Base-by-base conservation (phyloP, 768 basidiomycete genomes). In the Macrolepiota dolichaula region DNA sequence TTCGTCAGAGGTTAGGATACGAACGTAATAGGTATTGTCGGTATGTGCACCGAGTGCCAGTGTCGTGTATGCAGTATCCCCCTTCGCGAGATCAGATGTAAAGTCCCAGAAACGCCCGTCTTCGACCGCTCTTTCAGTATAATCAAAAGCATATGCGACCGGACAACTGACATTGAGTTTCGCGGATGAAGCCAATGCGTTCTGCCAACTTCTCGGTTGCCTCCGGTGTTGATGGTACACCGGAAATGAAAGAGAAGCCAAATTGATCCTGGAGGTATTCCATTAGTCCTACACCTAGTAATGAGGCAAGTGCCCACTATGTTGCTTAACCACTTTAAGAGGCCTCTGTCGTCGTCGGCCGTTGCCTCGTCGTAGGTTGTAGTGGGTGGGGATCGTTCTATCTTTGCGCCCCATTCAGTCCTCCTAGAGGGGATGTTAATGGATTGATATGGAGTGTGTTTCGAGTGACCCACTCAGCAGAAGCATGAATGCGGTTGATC, bases 71-170 rank as follows among this genome's bases (percentile, higher is more conserved):
- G 96, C 95, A 7, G 94, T 91, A 71, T 99, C 96, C 12, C 94
- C 94, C 67, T 89, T 94, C 17, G 88, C 86, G 22, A 96, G 80
- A 69, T 96, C 88, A 0, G 96, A 86, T 0, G 94, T 97, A 69
- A 98, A 96, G 68, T 98, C 94, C 96, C 96, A 99, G 74, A 98
- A 96, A 60, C 86, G 87, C 36, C 96, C 96, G 68, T 98, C 94
- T 95, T 64, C 1, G 37, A 42, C 51, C 32, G 17, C 25, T 10
- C n/a, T 42, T 49, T 47, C 35, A 37, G 53, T 17, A 35, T 6
- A 4, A 53, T 36, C 17, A 22, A 35, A 55, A 7, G 17, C 3
- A 27, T 15, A 12, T 40, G 27, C 17, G 17, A 22, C 44, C 42
- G 13, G 10, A 27, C 51, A 1, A 69, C 73, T 19, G 22, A 77